Base-by-base conservation (phyloP, 768 basidiomycete genomes). In the Amanita inopinata region DNA sequence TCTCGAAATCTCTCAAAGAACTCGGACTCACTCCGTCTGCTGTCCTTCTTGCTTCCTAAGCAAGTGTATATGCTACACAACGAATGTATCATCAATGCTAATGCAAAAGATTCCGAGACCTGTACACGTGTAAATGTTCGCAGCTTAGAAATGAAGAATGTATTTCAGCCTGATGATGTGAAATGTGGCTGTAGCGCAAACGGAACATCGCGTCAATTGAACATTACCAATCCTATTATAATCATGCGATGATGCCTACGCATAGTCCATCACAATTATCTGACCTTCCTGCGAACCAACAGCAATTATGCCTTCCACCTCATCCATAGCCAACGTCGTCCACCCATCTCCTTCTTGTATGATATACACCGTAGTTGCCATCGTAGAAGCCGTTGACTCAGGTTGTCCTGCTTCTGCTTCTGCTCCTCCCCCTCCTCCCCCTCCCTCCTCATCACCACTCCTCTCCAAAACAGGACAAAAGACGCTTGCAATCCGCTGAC, bases 1-100 rank as follows among this genome's bases (percentile, higher is more conserved):
- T 91, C 55, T 71, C 71, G n/a, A 83, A 80, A 58, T 80, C 81
- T 15, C 58, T 97, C 51, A 76, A 77, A 46, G 86, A 90, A 43
- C 73, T 94, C 20, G 92, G 89, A 3, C 64, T 97, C 47, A 92
- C 90, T 14, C 92, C 92, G 1, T 92, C 89, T 41, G 91, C 92
- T 39, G 91, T 91, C 11, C 43, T 44, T 12, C 33, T 37, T 5
- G 40, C 40, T 34, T 42, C 40, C 12, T 41, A 18, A 33, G 3
- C 15, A 19, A n/a, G n/a, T n/a, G n/a, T n/a, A n/a, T n/a, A n/a
- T n/a, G n/a, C n/a, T n/a, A n/a, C n/a, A n/a, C n/a, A n/a, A n/a
- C n/a, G n/a, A n/a, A n/a, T n/a, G n/a, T n/a, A n/a, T n/a, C n/a
- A n/a, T n/a, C n/a, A n/a, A n/a, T 33, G 5, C 37, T 2, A 11